Percentiles rank a stretch among this genome's conserved stretches.
Evolutionary conservation across 2,329 filamentous ascomycete species (phyloP).

Genomic region (Fusarium pininemorale): DNA sequence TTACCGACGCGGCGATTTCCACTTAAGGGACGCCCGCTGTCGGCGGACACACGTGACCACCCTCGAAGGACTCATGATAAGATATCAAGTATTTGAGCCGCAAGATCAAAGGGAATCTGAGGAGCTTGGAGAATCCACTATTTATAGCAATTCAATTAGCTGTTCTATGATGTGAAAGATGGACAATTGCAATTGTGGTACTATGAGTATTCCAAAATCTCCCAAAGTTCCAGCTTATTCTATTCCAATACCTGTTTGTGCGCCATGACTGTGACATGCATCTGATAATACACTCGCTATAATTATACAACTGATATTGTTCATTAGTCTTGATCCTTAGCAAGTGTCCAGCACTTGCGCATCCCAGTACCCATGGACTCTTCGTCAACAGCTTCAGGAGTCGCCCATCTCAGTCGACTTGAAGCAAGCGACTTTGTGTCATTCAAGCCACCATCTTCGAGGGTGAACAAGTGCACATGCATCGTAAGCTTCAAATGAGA

Average conservation of each 20-base stretch:
- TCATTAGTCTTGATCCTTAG: conserved; percentile 38
- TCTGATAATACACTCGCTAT: not conserved
- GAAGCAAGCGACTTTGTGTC: conserved; percentile 5
- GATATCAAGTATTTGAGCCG: not conserved
- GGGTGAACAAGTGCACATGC: conserved; percentile 63
- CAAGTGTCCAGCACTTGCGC: conserved; percentile 64
- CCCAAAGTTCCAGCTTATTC: not conserved
- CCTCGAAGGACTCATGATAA: not conserved
- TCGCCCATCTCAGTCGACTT: conserved; percentile 49
- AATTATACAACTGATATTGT: conserved; percentile 11
- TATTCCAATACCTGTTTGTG: not conserved
- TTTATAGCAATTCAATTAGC: not conserved
- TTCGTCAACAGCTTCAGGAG: conserved; percentile 52
- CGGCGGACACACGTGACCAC: conserved; percentile 24
- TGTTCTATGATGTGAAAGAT: not conserved
- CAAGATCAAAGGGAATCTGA: not conserved
- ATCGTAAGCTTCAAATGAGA: conserved; percentile 66
- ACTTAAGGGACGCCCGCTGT: not conserved
- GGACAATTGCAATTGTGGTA: not conserved
- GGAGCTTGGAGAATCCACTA: not conserved
- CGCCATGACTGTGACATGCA: not conserved
- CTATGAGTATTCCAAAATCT: not conserved
- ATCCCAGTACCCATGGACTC: conserved; percentile 69
- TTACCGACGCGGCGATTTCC: conserved; percentile 22
- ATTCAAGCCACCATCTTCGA: conserved; percentile 34